Base-by-base conservation (phyloP, 2,329 filamentous ascomycete species). In the Ploettnerulaceae sp. region DNA sequence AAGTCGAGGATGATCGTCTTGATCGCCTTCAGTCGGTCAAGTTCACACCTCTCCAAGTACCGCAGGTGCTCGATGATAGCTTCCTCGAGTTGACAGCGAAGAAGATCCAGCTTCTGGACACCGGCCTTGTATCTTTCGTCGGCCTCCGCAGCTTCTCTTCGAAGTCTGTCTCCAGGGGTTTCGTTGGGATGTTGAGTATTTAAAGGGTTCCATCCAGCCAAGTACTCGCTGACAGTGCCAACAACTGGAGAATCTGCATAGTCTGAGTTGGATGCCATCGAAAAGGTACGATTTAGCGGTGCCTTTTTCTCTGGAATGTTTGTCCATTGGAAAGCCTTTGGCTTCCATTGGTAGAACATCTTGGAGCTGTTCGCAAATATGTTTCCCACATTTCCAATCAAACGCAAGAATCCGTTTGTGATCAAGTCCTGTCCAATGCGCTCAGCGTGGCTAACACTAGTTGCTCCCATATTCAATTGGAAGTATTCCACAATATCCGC, bases 1-100 rank as follows among this genome's bases (percentile, higher is more conserved):
- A 98, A 97, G 69, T 98, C 94, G 33, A 98, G 78, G 52, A 98
- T 84, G 42, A 98, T 94, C 18, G 91, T 91, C 75, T 98, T 97
- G 75, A 98, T 93, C 15, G 94, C 93, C 74, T 95, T 97, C 38
- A 98, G 76, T 52, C 94, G 81, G 67, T 98, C 94, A 51, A 97
- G 73, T 68, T 98, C 93, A 66, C 93, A 98, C 52, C 91, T 88
- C 72, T 98, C 93, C 69, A 98, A 88, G 69, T 96, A 98, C 65
- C 84, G 89, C 56, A 98, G 77, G 64, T 97, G 90, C 38, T 91
- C 77, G 54, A 95, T 81, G 65, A 98, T 96, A 47, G 89, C 84
- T 67, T 98, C 89, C 68, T 98, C 93, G n/a, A 98, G 74, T 47
- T 88, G 89, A 70, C 93, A 97, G 32, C 93, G 82, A 62, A 97